Percentiles rank a stretch among this genome's conserved stretches.
These are phyloP conservation scores for Samsoniella hepiali DNA, from an alignment of 2,329 filamentous ascomycete genomes.

Conservation along the genomic window DNA sequence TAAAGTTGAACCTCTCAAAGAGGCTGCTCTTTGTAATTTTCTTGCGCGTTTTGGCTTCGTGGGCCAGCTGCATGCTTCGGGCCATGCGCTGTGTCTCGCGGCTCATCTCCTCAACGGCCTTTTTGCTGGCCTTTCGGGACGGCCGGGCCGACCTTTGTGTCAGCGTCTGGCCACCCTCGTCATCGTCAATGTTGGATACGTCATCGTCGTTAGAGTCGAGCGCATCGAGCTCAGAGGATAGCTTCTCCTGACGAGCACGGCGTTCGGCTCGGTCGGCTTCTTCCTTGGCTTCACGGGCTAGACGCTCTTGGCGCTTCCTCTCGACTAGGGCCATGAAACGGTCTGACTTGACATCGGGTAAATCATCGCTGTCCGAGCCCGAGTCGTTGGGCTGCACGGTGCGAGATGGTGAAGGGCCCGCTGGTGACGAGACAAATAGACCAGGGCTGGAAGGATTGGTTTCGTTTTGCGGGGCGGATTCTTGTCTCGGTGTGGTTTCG, in stretches of 20 bases:
- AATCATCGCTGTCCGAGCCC: conserved; percentile 45
- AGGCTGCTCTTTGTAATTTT: conserved; percentile 81
- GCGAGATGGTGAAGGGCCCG: conserved; percentile 32
- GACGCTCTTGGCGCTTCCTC: conserved; percentile 68
- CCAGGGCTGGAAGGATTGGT: conserved; percentile 39
- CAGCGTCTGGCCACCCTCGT: conserved; percentile 60
- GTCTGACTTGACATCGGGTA: conserved; percentile 48
- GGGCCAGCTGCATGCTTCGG: conserved; percentile 84
- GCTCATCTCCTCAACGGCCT: conserved; percentile 90
- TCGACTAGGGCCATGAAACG: conserved; percentile 71
- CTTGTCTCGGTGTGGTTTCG: conserved; percentile 34
- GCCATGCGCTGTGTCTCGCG: conserved; percentile 89
- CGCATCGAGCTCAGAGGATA: conserved; percentile 36
- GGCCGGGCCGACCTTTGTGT: conserved; percentile 62
- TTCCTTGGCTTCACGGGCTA: conserved; percentile 62
- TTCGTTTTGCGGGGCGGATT: conserved; percentile 16
- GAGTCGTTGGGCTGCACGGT: conserved; percentile 29
- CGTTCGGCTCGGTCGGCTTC: conserved; percentile 47
- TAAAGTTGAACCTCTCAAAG: conserved; percentile 80
- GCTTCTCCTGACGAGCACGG: conserved; percentile 34
- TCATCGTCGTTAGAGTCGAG: conserved; percentile 38
- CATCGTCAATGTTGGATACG: conserved; percentile 56
- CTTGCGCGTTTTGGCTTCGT: conserved; percentile 87
- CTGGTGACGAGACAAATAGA: conserved; percentile 56
- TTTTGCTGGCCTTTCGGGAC: conserved; percentile 85